Evolutionary conservation across 106 monocot species (phyloP).

Genomic region (Gastrodia elata): DNA sequence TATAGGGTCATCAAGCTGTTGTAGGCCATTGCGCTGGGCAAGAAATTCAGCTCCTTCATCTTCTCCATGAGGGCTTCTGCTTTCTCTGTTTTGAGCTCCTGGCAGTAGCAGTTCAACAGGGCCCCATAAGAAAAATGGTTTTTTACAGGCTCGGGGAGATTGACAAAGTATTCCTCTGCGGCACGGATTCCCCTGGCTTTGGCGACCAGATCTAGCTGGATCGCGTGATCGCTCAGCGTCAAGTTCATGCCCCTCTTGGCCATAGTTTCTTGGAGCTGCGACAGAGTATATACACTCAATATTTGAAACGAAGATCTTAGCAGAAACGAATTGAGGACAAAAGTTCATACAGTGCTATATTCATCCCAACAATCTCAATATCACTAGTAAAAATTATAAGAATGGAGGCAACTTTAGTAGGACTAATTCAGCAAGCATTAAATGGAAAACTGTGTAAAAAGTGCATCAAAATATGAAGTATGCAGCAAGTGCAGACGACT

Average conservation of each 20-base stretch:
- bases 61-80: constrained; percentile 86
- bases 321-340: too few species aligned
- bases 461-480: too few species aligned
- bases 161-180: constrained; percentile 87
- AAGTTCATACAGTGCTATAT: too few species aligned
- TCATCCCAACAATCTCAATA: too few species aligned
- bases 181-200: constrained; percentile 62
- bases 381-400: too few species aligned
- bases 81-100: constrained; percentile 75
- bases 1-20: constrained; percentile 79
- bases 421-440: too few species aligned
- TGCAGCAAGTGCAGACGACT: too few species aligned
- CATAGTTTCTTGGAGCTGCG: constrained; percentile 89
- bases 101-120: constrained; percentile 94
- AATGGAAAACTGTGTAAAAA: too few species aligned
- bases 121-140: constrained; percentile 75
- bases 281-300: too few species aligned
- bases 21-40: constrained; percentile 1
- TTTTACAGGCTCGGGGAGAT: constrained; percentile 77
- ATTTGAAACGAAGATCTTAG: too few species aligned
- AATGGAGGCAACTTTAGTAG: too few species aligned
- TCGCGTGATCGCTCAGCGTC: constrained; percentile 74
- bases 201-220: constrained; percentile 75
- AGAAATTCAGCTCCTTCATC: constrained; percentile 66
- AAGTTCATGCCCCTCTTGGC: constrained; percentile 84